A percentile compares a stretch with the other conserved stretches of the same genome.
Conservation (phyloP, 1,284 basidiomycete species). For the Cerioporus squamosus region DNA sequence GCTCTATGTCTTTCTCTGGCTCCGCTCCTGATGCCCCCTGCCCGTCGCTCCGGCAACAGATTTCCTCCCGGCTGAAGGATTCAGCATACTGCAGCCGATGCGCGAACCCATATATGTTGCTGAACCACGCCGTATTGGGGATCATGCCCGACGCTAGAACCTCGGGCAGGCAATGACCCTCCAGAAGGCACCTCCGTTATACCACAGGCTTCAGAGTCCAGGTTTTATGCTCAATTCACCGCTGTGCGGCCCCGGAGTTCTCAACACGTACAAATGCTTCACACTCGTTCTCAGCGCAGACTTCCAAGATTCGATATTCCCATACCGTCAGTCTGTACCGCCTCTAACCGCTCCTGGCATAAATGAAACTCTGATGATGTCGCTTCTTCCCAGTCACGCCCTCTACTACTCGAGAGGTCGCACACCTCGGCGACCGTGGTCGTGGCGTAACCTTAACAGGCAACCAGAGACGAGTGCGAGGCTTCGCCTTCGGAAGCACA, state of each 20-base stretch:
- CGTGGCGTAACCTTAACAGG: slow-evolving; percentile 3
- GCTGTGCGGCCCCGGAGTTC: neutral
- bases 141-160: slow-evolving; percentile 2
- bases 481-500: neutral
- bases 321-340: neutral
- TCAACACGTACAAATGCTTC: neutral
- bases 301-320: no score
- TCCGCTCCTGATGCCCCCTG: no score
- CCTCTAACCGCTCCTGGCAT: slow-evolving; percentile 16
- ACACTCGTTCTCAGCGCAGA: neutral
- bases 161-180: neutral
- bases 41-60: no score
- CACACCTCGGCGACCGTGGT: slow-evolving; percentile 23
- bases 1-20: no score
- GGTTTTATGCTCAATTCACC: no score
- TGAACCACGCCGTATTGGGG: neutral
- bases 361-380: slow-evolving; percentile 23
- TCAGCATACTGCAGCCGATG: neutral
- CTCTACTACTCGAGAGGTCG: slow-evolving; percentile 13
- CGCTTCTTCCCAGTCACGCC: slow-evolving; percentile 5
- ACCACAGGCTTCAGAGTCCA: neutral
- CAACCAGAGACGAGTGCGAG: neutral
- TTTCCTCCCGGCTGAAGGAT: neutral
- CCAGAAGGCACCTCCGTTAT: neutral
- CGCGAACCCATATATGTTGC: neutral